phyloP scores from a whole-genome alignment of 805 yeast genomes.

The Ogataea zsoltii region DNA sequence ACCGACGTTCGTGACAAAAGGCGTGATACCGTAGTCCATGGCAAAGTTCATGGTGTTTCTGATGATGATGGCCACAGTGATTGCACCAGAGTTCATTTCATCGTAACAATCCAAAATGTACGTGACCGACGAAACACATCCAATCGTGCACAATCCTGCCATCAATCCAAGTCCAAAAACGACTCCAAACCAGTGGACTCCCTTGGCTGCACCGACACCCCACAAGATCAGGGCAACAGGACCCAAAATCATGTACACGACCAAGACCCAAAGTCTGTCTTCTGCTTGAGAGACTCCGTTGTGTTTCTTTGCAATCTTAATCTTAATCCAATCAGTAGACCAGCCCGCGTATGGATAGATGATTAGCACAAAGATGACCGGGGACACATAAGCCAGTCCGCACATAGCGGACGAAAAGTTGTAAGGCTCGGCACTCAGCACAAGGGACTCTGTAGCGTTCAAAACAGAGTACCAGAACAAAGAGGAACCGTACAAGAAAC shows the following conservation, averaged over 20 bases:
- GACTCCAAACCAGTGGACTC: constrained; percentile 55
- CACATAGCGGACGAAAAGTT: constrained; percentile 46
- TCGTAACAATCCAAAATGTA: constrained; percentile 59
- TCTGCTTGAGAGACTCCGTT: constrained; percentile 58
- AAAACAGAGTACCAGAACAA: constrained; percentile 50
- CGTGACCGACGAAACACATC: constrained; percentile 51
- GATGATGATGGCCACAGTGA: constrained; percentile 55
- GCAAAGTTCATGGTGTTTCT: constrained; percentile 62
- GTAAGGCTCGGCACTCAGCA: constrained; percentile 50
- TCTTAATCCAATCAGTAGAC: constrained; percentile 51
- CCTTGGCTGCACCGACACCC: constrained; percentile 63
- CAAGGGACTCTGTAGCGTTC: constrained; percentile 48
- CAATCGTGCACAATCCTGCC: constrained; percentile 56
- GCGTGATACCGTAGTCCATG: constrained; percentile 59
- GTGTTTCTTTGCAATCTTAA: constrained; percentile 48
- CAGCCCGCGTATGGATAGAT: constrained; percentile 49
- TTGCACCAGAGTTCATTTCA: constrained; percentile 52
- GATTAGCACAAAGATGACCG: constrained; percentile 47
- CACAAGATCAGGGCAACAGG: constrained; percentile 58
- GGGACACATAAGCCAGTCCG: constrained; percentile 56
- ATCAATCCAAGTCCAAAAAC: constrained; percentile 56
- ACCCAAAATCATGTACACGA: constrained; percentile 47
- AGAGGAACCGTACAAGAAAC: constrained; percentile 51
- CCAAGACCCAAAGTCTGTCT: constrained; percentile 54
- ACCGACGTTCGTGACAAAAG: constrained; percentile 56